A percentile compares a stretch with the other conserved stretches of the same genome.
Conservation (phyloP, 345 rosid species). For the Populus alba region DNA sequence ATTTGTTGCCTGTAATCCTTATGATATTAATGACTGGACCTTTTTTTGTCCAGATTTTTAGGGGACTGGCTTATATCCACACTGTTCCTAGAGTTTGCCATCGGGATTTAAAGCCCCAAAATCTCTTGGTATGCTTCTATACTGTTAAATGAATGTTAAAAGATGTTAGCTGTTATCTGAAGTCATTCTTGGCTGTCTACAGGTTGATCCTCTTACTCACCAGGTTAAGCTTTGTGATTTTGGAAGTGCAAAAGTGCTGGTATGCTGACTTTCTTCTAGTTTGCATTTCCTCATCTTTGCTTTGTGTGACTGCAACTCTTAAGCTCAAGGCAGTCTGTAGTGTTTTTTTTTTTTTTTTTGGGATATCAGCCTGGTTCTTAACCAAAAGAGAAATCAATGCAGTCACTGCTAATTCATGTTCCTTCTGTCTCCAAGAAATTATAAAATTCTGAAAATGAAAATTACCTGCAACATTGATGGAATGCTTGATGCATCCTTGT, state of each 20-base stretch:
- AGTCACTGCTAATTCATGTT: background rate
- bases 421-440: background rate
- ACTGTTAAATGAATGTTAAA: background rate
- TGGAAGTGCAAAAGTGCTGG: constrained; percentile 92
- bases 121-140: constrained; percentile 61
- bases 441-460: background rate
- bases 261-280: constrained; percentile 26
- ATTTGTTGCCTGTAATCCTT: background rate
- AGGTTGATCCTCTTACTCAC: constrained; percentile 94
- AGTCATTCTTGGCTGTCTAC: constrained; percentile 16
- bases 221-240: constrained; percentile 61
- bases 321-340: background rate
- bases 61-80: constrained; percentile 82
- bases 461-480: background rate
- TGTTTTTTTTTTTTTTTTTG: background rate
- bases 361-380: background rate
- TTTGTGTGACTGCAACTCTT: background rate
- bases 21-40: constrained; percentile 1
- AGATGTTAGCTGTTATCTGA: constrained; percentile 3
- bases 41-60: constrained; percentile 50
- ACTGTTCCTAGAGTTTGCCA: constrained; percentile 82
- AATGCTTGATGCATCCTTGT: background rate
- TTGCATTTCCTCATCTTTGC: background rate
- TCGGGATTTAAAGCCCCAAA: constrained; percentile 88
- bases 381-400: background rate